phyloP scores from a whole-genome alignment of 176 grass and related monocot species.

The Echinochloa phyllopogon region DNA sequence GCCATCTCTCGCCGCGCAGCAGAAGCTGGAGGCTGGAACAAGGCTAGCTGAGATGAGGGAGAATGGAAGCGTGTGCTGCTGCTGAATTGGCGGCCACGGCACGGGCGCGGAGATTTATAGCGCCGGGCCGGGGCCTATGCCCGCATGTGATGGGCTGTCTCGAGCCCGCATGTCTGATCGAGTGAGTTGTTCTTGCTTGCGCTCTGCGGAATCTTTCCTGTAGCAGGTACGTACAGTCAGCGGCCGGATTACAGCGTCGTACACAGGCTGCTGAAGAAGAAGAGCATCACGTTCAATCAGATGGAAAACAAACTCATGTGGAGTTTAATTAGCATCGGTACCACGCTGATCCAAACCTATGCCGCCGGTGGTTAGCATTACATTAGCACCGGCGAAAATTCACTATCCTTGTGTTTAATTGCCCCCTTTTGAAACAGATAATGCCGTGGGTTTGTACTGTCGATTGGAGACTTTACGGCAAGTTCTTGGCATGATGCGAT shows the following conservation, averaged over 20 bases:
- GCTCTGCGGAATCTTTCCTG: slow-evolving; percentile 39
- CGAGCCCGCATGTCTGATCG: neutral
- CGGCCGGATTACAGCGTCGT: neutral
- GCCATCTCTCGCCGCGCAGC: slow-evolving; percentile 18
- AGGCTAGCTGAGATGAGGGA: neutral
- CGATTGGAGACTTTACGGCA: neutral
- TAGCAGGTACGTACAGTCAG: slow-evolving; percentile 48
- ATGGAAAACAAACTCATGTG: slow-evolving; percentile 14
- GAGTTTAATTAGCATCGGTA: neutral
- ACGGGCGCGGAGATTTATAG: slow-evolving; percentile 43
- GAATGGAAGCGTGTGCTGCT: slow-evolving; percentile 8
- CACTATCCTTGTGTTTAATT: neutral
- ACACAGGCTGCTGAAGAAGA: too few species aligned
- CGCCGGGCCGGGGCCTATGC: neutral
- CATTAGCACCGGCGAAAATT: neutral
- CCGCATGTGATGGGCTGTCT: slow-evolving; percentile 43
- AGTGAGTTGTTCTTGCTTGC: slow-evolving; percentile 20
- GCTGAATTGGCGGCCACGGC: slow-evolving; percentile 33
- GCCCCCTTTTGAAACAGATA: too few species aligned
- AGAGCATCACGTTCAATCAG: neutral
- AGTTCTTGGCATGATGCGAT: neutral
- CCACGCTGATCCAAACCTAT: too few species aligned
- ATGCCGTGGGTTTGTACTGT: neutral
- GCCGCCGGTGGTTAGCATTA: neutral
- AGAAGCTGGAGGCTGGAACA: neutral